Conservation (phyloP, 371 early-diverging fungal species). For the Encephalitozoon romaleae region DNA sequence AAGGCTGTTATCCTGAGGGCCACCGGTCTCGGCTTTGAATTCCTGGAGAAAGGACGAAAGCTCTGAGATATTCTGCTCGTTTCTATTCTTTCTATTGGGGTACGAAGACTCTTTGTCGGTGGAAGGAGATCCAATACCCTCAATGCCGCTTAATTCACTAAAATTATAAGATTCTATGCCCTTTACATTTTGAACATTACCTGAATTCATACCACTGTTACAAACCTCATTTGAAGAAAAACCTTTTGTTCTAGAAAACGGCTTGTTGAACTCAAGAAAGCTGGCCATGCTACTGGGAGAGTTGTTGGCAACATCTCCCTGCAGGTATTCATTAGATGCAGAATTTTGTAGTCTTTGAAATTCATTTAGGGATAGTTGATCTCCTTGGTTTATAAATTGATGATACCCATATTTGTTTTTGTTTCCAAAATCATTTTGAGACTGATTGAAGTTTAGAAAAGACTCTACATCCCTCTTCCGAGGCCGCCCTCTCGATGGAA, state of each 20-base stretch:
- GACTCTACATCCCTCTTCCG: conserved; percentile 8
- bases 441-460: not conserved
- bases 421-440: not conserved
- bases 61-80: not conserved
- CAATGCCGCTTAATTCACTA: not conserved
- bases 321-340: not conserved
- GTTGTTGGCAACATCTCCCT: not conserved
- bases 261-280: not conserved
- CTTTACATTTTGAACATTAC: not conserved
- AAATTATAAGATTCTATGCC: not conserved
- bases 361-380: not conserved
- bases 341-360: not conserved
- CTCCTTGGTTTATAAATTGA: not conserved
- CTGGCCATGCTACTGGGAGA: not conserved
- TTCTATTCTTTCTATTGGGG: not conserved
- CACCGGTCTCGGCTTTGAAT: not conserved
- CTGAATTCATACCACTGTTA: not conserved
- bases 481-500: conserved; percentile 37
- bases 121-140: too few relatives aligned
- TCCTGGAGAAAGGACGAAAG: not conserved
- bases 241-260: not conserved
- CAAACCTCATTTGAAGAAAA: not conserved
- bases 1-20: not conserved
- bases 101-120: not conserved
- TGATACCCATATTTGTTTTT: not conserved